These are phyloP conservation scores for Cutaneotrichosporon daszewskae DNA, from an alignment of 1,284 basidiomycete species.

Conservation along the genomic window DNA sequence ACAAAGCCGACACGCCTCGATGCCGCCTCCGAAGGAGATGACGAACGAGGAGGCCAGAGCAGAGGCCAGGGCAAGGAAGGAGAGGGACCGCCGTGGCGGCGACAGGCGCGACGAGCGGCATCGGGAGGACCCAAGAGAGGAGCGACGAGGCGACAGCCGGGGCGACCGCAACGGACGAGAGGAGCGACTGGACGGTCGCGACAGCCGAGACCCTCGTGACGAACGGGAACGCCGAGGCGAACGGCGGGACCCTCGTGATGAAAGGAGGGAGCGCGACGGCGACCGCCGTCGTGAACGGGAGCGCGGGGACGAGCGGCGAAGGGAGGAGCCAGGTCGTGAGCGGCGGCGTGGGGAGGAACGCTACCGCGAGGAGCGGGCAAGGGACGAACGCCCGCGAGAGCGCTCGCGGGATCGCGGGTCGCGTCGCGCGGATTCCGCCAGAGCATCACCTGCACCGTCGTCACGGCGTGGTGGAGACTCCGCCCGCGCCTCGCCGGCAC, in stretches of 20 bases:
- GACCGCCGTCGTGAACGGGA: constrained; percentile 1
- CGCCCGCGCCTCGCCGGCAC: no score
- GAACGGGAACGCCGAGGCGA: not conserved
- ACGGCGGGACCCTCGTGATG: not conserved
- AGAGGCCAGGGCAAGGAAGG: constrained; percentile 29
- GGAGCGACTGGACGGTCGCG: no score
- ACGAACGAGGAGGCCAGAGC: constrained; percentile 33
- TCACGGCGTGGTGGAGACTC: no score
- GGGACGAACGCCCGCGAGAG: not conserved
- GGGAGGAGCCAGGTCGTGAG: constrained; percentile 2
- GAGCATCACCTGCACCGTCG: no score
- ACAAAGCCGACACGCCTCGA: no score
- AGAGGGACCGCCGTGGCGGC: not conserved
- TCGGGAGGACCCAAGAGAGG: no score
- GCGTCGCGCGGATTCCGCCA: no score
- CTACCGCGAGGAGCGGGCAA: not conserved
- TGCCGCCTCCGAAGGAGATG: constrained; percentile 29
- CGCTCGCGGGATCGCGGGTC: constrained; percentile 2
- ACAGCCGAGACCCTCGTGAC: not conserved
- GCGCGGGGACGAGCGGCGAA: constrained; percentile 1
- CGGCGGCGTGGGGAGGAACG: not conserved
- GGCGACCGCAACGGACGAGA: not conserved
- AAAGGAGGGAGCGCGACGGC: constrained; percentile 1
- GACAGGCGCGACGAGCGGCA: constrained; percentile 3
- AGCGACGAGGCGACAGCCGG: not conserved